A percentile compares a stretch with the other conserved stretches of the same genome.
Conservation (phyloP, 2,329 filamentous ascomycete genomes). For the Xylariaceae sp. region DNA sequence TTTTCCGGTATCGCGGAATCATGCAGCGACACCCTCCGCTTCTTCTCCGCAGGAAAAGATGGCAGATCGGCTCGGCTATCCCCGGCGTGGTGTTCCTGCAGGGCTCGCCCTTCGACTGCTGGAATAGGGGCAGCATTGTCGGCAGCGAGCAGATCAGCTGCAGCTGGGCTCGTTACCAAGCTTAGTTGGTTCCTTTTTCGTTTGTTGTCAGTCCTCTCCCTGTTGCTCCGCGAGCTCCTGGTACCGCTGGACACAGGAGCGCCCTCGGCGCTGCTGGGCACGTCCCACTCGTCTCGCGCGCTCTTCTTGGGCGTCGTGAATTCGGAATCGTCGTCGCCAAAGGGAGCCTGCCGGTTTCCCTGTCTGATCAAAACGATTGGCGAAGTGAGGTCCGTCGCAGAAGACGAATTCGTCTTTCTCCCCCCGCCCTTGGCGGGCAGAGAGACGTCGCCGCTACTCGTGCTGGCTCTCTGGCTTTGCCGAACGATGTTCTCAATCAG, state of each 20-base stretch:
- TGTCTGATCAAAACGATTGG: constrained; percentile 12
- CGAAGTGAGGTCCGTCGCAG: constrained; percentile 22
- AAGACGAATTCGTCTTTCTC: constrained; percentile 16
- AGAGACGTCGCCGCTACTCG: constrained; percentile 22
- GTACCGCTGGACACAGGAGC: constrained; percentile 2
- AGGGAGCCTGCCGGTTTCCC: constrained; percentile 9
- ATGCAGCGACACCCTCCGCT: constrained; percentile 13
- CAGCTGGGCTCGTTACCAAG: constrained; percentile 5
- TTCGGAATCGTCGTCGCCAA: constrained; percentile 15
- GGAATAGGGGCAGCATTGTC: constrained; percentile 5
- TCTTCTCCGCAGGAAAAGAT: constrained; percentile 9
- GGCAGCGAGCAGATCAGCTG: constrained; percentile 7
- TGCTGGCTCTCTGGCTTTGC: constrained; percentile 24
- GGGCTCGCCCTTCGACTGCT: constrained; percentile 1
- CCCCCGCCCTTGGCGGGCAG: constrained; percentile 15
- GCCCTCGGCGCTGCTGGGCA: constrained; percentile 23
- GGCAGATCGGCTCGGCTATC: constrained; percentile 5
- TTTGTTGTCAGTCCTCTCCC: constrained; percentile 11
- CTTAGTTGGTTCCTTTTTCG: constrained; percentile 10
- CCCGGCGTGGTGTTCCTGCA: constrained; percentile 4
- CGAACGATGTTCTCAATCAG: constrained; percentile 26
- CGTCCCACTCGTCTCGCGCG: constrained; percentile 22
- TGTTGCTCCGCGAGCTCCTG: constrained; percentile 10
- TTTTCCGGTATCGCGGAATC: constrained; percentile 10
- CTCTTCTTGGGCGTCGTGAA: constrained; percentile 23